Evolutionary conservation across 345 rosid species (phyloP).

Genomic region (Stellera chamaejasme): DNA sequence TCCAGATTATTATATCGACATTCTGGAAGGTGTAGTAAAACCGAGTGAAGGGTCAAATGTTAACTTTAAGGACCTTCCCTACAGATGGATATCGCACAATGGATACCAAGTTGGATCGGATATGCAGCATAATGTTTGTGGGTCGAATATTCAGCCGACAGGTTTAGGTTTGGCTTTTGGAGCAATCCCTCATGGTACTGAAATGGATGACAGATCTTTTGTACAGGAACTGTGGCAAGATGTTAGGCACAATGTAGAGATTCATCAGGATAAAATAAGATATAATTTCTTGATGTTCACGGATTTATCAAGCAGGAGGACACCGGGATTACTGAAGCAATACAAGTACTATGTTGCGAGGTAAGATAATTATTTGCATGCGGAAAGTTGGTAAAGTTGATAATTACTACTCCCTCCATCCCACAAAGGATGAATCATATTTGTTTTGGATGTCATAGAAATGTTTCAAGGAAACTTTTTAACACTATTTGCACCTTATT

Average conservation of each 20-base stretch:
- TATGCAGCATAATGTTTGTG: slow-evolving; percentile 25
- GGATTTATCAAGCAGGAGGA: slow-evolving; percentile 61
- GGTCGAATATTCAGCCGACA: slow-evolving; percentile 13
- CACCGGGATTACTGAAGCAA: slow-evolving; percentile 57
- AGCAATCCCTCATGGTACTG: slow-evolving; percentile 16
- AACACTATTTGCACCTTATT: background rate
- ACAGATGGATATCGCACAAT: slow-evolving; percentile 89
- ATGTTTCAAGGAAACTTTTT: background rate
- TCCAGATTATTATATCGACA: slow-evolving; percentile 84
- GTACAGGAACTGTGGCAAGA: slow-evolving; percentile 87
- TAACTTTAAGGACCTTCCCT: slow-evolving; percentile 61
- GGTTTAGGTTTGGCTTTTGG: slow-evolving; percentile 18
- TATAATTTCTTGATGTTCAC: slow-evolving; percentile 53
- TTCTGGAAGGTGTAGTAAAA: slow-evolving; percentile 71
- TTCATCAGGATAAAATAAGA: slow-evolving; percentile 57
- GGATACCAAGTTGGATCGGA: slow-evolving; percentile 69
- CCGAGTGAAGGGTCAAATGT: slow-evolving; percentile 39
- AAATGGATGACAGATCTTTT: slow-evolving; percentile 48
- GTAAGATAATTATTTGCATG: slow-evolving; percentile 21
- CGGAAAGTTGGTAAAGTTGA: no score
- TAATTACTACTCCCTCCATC: no score
- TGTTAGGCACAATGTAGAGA: slow-evolving; percentile 48
- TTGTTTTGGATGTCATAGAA: no score
- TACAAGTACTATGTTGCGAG: slow-evolving; percentile 86
- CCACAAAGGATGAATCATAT: no score